phyloP scores from a whole-genome alignment of 2,329 filamentous ascomycete species.

The Pezicula carpinea region DNA sequence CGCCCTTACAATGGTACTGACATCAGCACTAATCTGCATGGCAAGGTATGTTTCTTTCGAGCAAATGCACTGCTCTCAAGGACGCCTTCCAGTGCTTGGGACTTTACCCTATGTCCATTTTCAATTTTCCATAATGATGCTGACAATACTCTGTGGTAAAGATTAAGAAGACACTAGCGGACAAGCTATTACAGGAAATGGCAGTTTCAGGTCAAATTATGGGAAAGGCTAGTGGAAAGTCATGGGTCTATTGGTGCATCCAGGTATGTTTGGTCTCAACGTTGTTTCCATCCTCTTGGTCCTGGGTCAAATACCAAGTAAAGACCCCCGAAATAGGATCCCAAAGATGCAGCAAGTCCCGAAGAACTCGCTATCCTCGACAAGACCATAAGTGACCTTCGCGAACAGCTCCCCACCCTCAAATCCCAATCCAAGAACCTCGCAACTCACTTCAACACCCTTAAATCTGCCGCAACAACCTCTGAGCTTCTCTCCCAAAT shows the following conservation, averaged over 20 bases:
- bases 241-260: conserved; percentile 29
- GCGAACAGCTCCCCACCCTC: conserved; percentile 36
- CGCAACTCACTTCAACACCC: conserved; percentile 36
- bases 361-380: conserved; percentile 46
- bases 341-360: conserved; percentile 40
- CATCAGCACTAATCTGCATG: conserved; percentile 56
- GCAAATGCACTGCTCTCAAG: neutral
- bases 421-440: conserved; percentile 45
- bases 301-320: neutral
- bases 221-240: conserved; percentile 35
- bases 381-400: conserved; percentile 40
- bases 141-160: conserved; percentile 10
- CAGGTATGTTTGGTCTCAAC: conserved; percentile 20
- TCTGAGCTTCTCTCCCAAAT: conserved; percentile 42
- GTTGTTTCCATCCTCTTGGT: neutral
- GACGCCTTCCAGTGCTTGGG: neutral
- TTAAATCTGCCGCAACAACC: conserved; percentile 42
- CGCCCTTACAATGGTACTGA: conserved; percentile 43
- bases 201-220: conserved; percentile 55
- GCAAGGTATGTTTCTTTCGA: conserved; percentile 36
- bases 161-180: conserved; percentile 43
- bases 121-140: neutral
- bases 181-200: conserved; percentile 59
- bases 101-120: neutral
- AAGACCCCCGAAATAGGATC: conserved; percentile 34